Conservation (phyloP, 331 rosid genomes). For the Cucumis variabilis region DNA sequence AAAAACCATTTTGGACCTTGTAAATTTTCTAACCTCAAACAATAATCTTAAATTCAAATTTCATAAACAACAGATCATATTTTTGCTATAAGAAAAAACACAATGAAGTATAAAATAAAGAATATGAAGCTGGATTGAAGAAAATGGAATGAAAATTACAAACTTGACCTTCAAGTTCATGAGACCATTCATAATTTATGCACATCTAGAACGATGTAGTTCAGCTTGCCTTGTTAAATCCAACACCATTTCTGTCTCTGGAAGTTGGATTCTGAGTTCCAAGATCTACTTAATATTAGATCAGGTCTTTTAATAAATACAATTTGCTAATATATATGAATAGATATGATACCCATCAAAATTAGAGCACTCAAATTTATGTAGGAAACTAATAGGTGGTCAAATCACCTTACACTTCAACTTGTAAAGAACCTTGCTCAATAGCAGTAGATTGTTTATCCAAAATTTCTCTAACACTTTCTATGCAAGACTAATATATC, state of each 20-base stretch:
- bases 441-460: conserved; percentile 20
- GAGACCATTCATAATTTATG: conserved; percentile 63
- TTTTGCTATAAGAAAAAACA: no score
- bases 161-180: conserved; percentile 72
- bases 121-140: no score
- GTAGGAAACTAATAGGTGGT: no score
- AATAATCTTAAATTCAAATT: no score
- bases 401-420: no score
- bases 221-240: conserved; percentile 71
- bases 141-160: neutral
- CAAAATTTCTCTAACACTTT: conserved; percentile 29
- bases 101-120: no score
- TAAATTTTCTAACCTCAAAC: no score
- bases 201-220: conserved; percentile 60
- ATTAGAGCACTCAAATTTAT: conserved; percentile 27
- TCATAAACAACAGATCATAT: no score
- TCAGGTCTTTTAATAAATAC: neutral
- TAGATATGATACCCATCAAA: conserved; percentile 18
- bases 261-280: conserved; percentile 72
- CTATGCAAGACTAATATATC: no score
- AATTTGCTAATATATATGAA: conserved; percentile 6
- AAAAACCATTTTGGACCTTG: no score
- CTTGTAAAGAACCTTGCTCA: no score
- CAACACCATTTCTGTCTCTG: conserved; percentile 63
- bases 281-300: conserved; percentile 48